Base-by-base conservation (phyloP, 23 red algal species). In the Gracilaria caudata region DNA sequence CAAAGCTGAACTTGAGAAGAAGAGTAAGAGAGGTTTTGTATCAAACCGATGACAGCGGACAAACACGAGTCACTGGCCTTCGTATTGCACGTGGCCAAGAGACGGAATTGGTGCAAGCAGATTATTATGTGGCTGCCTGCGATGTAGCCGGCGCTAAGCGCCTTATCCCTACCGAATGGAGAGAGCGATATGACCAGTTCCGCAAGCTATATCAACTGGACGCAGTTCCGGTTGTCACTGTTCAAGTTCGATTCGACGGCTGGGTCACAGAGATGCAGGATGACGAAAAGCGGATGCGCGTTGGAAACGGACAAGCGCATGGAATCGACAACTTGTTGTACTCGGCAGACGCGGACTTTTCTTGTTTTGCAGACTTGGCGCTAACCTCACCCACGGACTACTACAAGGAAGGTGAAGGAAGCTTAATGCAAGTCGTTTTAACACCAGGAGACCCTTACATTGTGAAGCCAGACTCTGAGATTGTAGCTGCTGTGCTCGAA, bases 261-360 rank as follows among this genome's bases (percentile, higher is more conserved):
- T 98, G 95, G 95, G 91, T 98, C 4, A 94, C 91, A 14, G 91
- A 94, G 65, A 61, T 94, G 37, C 56, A 89, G 17, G 91, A 92
- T 58, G 37, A 57, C 3, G 30, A 90, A 19, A 39, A 55, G 32
- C 77, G 68, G 17, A 80, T 68, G 43, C 38, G 41, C 49, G 93
- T 86, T 36, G 85, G 86, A 11, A 51, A 70, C n/a, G 71, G 70
- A 10, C 38, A 51, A 33, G 63, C 20, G 19, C 51, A 82, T 56
- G 91, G 95, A 55, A 83, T 98, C 19, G 77, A 98, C 83, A 98
- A 98, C 57, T 58, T 98, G 64, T 77, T 98, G 25, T 98, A 98
- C 78, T 90, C 84, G 10, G 86, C 95, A 32, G 95, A 98, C 75
- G 95, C 86, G 4, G 95, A 98, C 36, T 98, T 94, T 77, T 94